These are phyloP conservation scores for Dactylellina parvicollis DNA, from an alignment of 2,329 filamentous ascomycete genomes.

Conservation along the genomic window DNA sequence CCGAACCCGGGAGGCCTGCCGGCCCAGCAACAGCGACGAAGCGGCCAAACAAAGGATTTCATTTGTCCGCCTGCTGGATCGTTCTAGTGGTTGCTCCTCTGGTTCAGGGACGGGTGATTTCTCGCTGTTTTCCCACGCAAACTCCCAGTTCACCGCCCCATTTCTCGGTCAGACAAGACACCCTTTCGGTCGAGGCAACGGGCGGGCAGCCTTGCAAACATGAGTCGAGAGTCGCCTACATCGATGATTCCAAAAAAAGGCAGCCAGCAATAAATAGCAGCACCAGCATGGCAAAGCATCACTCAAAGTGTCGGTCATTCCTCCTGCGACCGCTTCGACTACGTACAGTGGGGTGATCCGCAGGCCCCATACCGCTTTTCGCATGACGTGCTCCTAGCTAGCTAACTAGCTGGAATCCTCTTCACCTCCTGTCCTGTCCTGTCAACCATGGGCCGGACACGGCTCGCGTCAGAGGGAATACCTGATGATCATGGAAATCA, in stretches of 20 bases:
- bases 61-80: neutral
- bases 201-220: neutral
- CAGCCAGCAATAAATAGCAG: slow-evolving; percentile 38
- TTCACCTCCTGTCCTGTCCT: neutral
- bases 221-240: slow-evolving; percentile 23
- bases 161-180: slow-evolving; percentile 18
- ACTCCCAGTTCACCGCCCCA: slow-evolving; percentile 24
- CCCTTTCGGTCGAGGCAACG: neutral
- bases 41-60: slow-evolving; percentile 1
- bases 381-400: slow-evolving; percentile 45
- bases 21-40: slow-evolving; percentile 14
- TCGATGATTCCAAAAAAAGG: slow-evolving; percentile 41
- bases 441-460: slow-evolving; percentile 21
- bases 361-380: slow-evolving; percentile 36
- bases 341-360: slow-evolving; percentile 43
- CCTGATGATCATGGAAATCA: slow-evolving; percentile 32
- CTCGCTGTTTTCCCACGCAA: slow-evolving; percentile 9
- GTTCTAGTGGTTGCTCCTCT: neutral
- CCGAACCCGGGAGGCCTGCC: slow-evolving; percentile 39
- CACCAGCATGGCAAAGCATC: slow-evolving; percentile 12
- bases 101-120: slow-evolving; percentile 32
- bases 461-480: slow-evolving; percentile 42
- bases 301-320: neutral
- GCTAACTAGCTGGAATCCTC: neutral
- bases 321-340: neutral